Base-by-base conservation (phyloP, 2,329 filamentous ascomycete species). In the Pestalotiopsis sp. region DNA sequence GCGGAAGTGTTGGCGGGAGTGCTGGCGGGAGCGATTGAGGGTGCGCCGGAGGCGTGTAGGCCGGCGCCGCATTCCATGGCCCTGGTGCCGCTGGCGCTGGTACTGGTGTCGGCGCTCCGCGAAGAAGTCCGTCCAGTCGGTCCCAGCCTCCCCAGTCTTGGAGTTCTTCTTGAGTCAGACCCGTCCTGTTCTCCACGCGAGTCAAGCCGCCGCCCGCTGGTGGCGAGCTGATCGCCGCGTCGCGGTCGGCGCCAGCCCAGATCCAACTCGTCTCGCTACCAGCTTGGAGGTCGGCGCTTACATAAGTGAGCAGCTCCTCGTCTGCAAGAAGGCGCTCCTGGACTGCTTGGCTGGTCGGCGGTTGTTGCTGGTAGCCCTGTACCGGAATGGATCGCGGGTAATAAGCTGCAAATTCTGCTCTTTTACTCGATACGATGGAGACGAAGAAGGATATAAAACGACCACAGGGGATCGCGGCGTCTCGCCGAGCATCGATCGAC, bases 251-350 rank as follows among this genome's bases (percentile, higher is more conserved):
- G 38, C 87, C 85, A 74, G 87, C 81, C 95, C 94, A 98, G 3
- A 94, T 87, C 95, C 95, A 98, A 13, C 91, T 90, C 44, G 88
- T 88, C 65, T 94, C 91, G 0, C 86, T 84, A n/a, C 87, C 89
- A 1, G 91, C 92, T 79, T 98, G 95, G 74, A 97, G 84, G 79
- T 98, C 96, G 0, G 91, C 92, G 38, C 92, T 95, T 1, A 92
- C 89, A 74, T 97, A 97, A 0, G 91, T 93, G 35, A 98, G 82
- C 72, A 98, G 86, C 77, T 98, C 95, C 76, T 98, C 94, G 74
- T 99, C 94, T 3, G 85, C 83, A 59, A 83, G 62, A 20, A 86
- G 73, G 1, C 77, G 75, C 3, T 84, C 81, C 64, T 81, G 80
- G 3, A 76, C 56, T 26, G 70, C 65, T 35, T 72, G 30, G 63